phyloP scores from a whole-genome alignment of 2,329 filamentous ascomycete species.

The Diaporthe amygdali region DNA sequence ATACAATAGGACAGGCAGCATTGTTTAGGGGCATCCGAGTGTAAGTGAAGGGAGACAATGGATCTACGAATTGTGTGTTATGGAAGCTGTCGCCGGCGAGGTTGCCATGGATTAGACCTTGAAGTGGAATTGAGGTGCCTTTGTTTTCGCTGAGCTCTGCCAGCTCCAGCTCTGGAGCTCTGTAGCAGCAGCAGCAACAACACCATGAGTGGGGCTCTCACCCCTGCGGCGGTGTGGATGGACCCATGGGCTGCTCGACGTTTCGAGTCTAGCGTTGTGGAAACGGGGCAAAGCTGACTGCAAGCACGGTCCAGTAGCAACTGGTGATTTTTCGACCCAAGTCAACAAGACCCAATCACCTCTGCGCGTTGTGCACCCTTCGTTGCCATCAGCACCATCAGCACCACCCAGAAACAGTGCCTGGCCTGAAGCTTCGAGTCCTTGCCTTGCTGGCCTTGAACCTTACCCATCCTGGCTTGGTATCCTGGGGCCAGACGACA shows the following conservation, averaged over 20 bases:
- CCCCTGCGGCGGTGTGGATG: neutral
- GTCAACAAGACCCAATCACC: conserved; percentile 38
- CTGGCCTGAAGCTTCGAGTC: neutral
- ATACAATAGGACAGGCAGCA: neutral
- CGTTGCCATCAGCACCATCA: conserved; percentile 5
- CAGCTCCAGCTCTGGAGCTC: neutral
- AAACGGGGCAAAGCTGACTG: conserved; percentile 25
- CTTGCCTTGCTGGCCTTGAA: neutral
- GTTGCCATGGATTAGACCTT: neutral
- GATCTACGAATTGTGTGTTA: neutral
- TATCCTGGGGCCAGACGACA: conserved; percentile 10
- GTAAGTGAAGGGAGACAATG: neutral
- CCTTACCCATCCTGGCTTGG: conserved; percentile 11
- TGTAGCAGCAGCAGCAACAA: neutral
- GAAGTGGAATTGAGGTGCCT: neutral
- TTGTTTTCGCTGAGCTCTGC: neutral
- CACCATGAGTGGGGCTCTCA: neutral
- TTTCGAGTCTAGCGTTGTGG: conserved; percentile 22
- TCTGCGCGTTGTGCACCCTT: conserved; percentile 22
- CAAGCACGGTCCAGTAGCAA: conserved; percentile 31
- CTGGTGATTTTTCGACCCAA: conserved; percentile 32
- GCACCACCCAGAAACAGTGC: conserved; percentile 1
- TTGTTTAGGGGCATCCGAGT: neutral
- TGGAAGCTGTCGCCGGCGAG: neutral
- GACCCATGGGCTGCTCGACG: neutral